Evolutionary conservation across 2,329 filamentous ascomycete species (phyloP).

Genomic region (Emericellopsis cladophorae): DNA sequence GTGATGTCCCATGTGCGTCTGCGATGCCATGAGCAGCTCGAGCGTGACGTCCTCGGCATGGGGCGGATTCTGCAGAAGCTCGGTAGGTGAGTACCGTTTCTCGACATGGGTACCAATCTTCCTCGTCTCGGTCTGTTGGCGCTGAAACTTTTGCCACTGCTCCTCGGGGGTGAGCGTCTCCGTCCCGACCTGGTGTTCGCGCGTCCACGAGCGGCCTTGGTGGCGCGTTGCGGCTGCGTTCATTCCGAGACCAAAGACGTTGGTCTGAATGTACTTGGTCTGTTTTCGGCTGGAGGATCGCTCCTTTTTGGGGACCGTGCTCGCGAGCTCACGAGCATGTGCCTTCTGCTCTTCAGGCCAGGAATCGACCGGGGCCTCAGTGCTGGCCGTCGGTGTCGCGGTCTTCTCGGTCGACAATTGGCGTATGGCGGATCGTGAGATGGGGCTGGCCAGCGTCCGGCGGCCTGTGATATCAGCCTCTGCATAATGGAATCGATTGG

Average conservation of each 20-base stretch:
- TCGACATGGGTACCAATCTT: slow-evolving; percentile 34
- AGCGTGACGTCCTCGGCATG: slow-evolving; percentile 70
- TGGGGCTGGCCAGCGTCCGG: slow-evolving; percentile 34
- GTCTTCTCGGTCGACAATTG: slow-evolving; percentile 17
- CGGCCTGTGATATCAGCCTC: not conserved
- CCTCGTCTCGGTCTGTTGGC: slow-evolving; percentile 27
- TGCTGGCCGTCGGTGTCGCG: no score
- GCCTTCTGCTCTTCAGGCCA: not conserved
- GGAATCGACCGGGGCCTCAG: not conserved
- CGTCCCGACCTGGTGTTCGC: slow-evolving; percentile 14
- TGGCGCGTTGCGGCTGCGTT: slow-evolving; percentile 19
- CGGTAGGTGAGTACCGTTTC: slow-evolving; percentile 50
- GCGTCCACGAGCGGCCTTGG: slow-evolving; percentile 18
- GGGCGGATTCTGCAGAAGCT: slow-evolving; percentile 61
- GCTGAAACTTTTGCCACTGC: slow-evolving; percentile 24
- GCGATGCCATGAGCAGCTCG: slow-evolving; percentile 77
- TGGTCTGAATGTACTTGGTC: slow-evolving; percentile 19
- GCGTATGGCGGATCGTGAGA: slow-evolving; percentile 19
- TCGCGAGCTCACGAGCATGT: no score
- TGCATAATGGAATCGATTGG: not conserved
- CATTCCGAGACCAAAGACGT: slow-evolving; percentile 18
- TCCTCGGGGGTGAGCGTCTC: slow-evolving; percentile 21
- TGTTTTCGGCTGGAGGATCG: slow-evolving; percentile 9
- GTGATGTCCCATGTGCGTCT: slow-evolving; percentile 82
- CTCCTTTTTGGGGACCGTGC: not conserved